Base-by-base conservation (phyloP, 2,329 filamentous ascomycete species). In the Trichoderma atroviride region DNA sequence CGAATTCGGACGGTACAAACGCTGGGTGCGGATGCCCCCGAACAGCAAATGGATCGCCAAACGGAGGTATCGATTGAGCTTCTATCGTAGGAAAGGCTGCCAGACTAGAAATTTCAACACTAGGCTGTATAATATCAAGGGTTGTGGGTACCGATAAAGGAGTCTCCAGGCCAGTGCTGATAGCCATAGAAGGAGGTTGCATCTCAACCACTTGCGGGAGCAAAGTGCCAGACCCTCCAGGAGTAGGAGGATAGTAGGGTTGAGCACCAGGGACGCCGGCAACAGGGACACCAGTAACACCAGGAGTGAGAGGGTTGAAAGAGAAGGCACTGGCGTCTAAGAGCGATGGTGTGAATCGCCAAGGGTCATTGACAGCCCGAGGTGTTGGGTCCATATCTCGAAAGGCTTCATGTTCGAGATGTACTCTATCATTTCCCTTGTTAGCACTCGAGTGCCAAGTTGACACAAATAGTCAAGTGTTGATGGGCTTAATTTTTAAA, bases 121-220 rank as follows among this genome's bases (percentile, higher is more conserved):
- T 86, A 62, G 87, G 82, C 74, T 91, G 90, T 72, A 93, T 83
- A 31, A 84, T 82, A 63, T 87, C 87, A 72, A 91, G 86, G 4
- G 91, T 89, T 3, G 90, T 85, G 4, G 92, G 89, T 79, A 97
- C 86, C 16, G 93, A 94, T 43, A 97, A 81, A 7, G 95, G 93
- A 9, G 93, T 96, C 29, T 89, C 89, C 71, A 97, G 83, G 52
- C 92, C 92, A 83, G 96, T 87, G 55, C 90, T 89, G 71, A 95
- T 84, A 52, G 87, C 87, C 75, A 94, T 84, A 4, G 94, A 93
- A 2, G 94, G 96, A 79, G 97, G 69, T 4, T 31, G 93, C 68
- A 97, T 84, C 79, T 97, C 94, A 62, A 93, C 92, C 47, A 93
- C 92, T 79, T 94, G 88, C 77, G 96, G 93, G 77, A 94, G 96